Evolutionary conservation across 2,329 filamentous ascomycete genomes (phyloP), one percentile per base, ranked within the genome.

Genomic region (Fusarium musae): DNA sequence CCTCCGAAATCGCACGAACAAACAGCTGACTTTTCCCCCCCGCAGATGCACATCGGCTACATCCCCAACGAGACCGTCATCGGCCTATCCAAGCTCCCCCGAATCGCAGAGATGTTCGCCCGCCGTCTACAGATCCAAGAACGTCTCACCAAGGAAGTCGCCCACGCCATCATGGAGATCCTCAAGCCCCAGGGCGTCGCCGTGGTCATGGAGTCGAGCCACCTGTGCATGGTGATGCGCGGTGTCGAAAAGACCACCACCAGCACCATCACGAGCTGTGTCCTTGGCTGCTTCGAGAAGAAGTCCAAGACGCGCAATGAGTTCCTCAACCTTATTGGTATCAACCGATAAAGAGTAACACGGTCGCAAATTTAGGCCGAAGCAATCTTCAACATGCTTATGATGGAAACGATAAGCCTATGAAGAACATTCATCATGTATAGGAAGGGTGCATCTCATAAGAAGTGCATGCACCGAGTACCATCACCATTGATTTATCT

Each of bases 171-270:
- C 71, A 95, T 95, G 80, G 95, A 98, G 79, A 92, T 98, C 17
- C 87, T 99, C 53, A 93, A 97, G 81, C 96, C 96, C 5, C 94
- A 97, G 80, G 96, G 96, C 52, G 96, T 99, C 4, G 96, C 94
- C 26, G 96, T 99, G 5, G 96, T 99, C 67, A 97, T 99, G 92
- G 96, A 99, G 80, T 97, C 94, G 19, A 95, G 91, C 79, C 96
- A 99, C 84, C 86, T 98, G 52, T 99, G 96, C 86, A 99, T 98
- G 96, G 95, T 97, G 21, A 98, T 98, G 95, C 91, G 96, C 52
- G 96, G 96, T n/a, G 96, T 99, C 15, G 90, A 98, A 81, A 98
- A 99, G 87, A 95, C 94, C 1, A 90, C 88, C 44, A 92, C 93
- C 57, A 93, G 90, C 23, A 98, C 96, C 11, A 96, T 97, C 42